These are phyloP conservation scores for Lachnellula cervina DNA, from an alignment of 2,329 filamentous ascomycete genomes.

Conservation along the genomic window DNA sequence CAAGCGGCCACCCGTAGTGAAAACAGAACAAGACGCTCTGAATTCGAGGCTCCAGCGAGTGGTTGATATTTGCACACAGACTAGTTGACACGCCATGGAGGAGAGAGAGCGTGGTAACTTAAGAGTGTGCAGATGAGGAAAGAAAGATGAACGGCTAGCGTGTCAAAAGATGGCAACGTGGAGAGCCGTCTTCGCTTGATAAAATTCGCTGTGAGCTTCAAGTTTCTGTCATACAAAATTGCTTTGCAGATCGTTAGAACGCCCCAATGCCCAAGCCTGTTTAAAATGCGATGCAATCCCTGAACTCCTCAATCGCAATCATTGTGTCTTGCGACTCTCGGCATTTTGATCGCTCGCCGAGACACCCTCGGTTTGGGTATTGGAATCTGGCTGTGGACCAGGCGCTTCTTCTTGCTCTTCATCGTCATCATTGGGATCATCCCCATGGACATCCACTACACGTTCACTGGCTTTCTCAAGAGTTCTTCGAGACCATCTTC, in stretches of 20 bases:
- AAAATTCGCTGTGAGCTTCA: background rate
- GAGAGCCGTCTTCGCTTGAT: background rate
- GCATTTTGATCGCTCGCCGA: background rate
- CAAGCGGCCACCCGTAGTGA: constrained; percentile 29
- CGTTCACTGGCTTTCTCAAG: constrained; percentile 73
- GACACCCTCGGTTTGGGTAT: background rate
- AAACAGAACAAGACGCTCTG: constrained; percentile 33
- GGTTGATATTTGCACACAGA: constrained; percentile 81
- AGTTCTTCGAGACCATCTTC: constrained; percentile 65
- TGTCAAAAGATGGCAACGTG: background rate
- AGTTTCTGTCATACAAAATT: background rate
- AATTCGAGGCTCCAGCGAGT: constrained; percentile 33
- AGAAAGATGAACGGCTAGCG: background rate
- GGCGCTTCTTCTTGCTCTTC: constrained; percentile 10
- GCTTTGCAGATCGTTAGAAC: background rate
- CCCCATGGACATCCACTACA: constrained; percentile 74
- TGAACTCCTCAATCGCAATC: background rate
- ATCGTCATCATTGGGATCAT: constrained; percentile 49
- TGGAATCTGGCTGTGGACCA: background rate
- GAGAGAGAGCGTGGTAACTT: constrained; percentile 78
- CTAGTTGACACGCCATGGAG: constrained; percentile 88
- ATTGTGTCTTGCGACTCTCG: constrained; percentile 19
- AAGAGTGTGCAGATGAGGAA: constrained; percentile 69
- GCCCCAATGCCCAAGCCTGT: background rate
- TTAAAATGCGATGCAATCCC: background rate